A percentile compares a stretch with the other conserved stretches of the same genome.
Evolutionary conservation across 2,329 filamentous ascomycete species (phyloP).

Genomic region (Thielaviopsis euricoi): DNA sequence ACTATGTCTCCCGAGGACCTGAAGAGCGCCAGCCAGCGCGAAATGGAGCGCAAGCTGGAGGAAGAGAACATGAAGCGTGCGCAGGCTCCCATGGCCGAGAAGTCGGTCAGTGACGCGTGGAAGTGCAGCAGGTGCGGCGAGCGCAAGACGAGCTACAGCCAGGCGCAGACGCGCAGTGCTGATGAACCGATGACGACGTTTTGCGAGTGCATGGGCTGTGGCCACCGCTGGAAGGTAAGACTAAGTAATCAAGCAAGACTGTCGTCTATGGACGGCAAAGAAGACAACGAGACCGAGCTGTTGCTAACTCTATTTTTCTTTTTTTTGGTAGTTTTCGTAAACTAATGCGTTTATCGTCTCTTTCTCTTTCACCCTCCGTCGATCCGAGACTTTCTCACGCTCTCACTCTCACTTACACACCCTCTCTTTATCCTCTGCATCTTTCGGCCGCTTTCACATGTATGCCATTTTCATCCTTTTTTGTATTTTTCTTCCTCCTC

Average conservation of each 20-base stretch:
- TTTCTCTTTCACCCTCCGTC: too few species aligned
- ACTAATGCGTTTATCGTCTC: neutral
- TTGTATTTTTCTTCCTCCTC: conserved; percentile 2
- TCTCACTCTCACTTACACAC: neutral
- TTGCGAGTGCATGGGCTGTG: conserved; percentile 54
- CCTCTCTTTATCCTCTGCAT: neutral
- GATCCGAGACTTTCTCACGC: too few species aligned
- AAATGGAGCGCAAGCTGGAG: conserved; percentile 58
- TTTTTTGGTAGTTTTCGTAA: conserved; percentile 7
- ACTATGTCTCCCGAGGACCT: conserved; percentile 80
- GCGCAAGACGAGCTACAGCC: conserved; percentile 88
- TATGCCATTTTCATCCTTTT: neutral
- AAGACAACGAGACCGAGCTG: neutral
- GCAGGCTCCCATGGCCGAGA: conserved; percentile 83
- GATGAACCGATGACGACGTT: conserved; percentile 84
- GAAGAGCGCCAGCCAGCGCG: conserved; percentile 68
- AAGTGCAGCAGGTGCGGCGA: conserved; percentile 85
- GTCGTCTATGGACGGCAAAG: neutral
- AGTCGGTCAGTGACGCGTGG: conserved; percentile 74
- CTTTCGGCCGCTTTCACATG: neutral
- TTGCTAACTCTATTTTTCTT: neutral
- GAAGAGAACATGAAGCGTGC: conserved; percentile 95
- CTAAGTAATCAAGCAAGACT: neutral
- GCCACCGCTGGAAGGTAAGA: conserved; percentile 55
- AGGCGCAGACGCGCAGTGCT: conserved; percentile 87